Base-by-base conservation (phyloP, 805 yeast species). In the Hanseniaspora thailandica region DNA sequence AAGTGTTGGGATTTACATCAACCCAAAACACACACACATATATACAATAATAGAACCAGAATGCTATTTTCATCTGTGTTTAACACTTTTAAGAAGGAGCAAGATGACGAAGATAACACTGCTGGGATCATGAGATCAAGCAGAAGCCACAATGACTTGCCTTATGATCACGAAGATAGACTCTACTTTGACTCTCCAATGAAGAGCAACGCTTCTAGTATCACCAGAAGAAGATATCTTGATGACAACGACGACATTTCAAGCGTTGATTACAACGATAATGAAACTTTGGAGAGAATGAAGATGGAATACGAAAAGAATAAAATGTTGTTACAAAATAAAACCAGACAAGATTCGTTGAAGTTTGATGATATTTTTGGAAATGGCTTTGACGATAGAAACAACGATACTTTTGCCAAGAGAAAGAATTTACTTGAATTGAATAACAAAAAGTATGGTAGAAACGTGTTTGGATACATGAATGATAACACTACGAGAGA, bases 41-140 rank as follows among this genome's bases (percentile, higher is more conserved):
- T 10, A 6, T 3, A 17, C 15, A 36, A n/a, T 19, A 33, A 33
- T n/a, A 38, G 25, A 3, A 12, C n/a, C n/a, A n/a, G 17, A 2
- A 45, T 51, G 55, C 7, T 51, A 28, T 50, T 50, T 28, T 41
- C 54, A 19, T 50, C 54, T 13, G 54, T 50, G 5, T 50, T 50
- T 12, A 43, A 43, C 10, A 43, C 44, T 5, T 20, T 43, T 4
- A 50, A 34, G 25, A 38, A 40, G 2, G 45, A 34, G 15, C 8
- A 34, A 15, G 22, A 3, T 10, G 45, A 38, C 22, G 43, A 43
- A 2, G 47, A 50, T 26, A 40, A 41, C 8, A 50, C 54, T 15
- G 46, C 54, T 39, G 47, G 39, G 19, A 50, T 50, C 38, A 50
- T 50, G 54, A 43, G 33, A 33, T 10, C 35, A 15, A 10, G 39